These are phyloP conservation scores for Suillus subalutaceus DNA, from an alignment of 768 basidiomycete genomes.

Conservation along the genomic window DNA sequence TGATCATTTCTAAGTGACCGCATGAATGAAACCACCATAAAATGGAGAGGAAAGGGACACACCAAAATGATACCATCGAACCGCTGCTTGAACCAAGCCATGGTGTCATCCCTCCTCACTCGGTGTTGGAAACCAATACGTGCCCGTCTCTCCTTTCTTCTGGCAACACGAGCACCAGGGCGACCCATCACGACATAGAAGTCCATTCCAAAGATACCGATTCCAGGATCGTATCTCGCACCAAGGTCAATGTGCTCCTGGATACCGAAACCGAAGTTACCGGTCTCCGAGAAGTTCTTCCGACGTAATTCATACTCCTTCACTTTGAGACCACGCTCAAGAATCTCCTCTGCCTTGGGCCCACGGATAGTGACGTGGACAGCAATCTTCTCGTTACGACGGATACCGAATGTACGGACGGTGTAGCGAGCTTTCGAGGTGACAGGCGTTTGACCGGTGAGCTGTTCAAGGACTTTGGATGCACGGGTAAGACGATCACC, in stretches of 20 bases:
- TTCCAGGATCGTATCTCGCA: constrained; percentile 96
- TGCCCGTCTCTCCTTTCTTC: constrained; percentile 87
- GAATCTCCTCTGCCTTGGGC: constrained; percentile 98
- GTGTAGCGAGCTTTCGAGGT: constrained; percentile 99
- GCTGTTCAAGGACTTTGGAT: constrained; percentile 98
- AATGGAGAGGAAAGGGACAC: constrained; percentile 30
- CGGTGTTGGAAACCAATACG: constrained; percentile 87
- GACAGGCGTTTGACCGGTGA: constrained; percentile 98
- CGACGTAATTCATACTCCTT: constrained; percentile 99
- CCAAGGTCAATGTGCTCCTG: constrained; percentile 99
- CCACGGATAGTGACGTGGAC: constrained; percentile 98
- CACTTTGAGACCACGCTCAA: constrained; percentile 98
- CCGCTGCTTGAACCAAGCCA: constrained; percentile 99
- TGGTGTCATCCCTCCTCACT: constrained; percentile 94
- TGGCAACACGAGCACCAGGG: constrained; percentile 89
- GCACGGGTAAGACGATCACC: constrained; percentile 99
- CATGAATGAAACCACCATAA: background rate
- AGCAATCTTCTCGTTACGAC: constrained; percentile 99
- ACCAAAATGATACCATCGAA: constrained; percentile 98
- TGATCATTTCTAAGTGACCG: background rate
- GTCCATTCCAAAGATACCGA: constrained; percentile 99
- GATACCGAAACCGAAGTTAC: constrained; percentile 99
- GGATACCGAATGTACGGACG: constrained; percentile 98
- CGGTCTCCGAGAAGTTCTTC: constrained; percentile 97
- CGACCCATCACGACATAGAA: constrained; percentile 98